A percentile compares a stretch with the other conserved stretches of the same genome.
These are phyloP conservation scores for Geotrichum fermentans DNA, from an alignment of 1,139 yeast genomes.

Conservation along the genomic window DNA sequence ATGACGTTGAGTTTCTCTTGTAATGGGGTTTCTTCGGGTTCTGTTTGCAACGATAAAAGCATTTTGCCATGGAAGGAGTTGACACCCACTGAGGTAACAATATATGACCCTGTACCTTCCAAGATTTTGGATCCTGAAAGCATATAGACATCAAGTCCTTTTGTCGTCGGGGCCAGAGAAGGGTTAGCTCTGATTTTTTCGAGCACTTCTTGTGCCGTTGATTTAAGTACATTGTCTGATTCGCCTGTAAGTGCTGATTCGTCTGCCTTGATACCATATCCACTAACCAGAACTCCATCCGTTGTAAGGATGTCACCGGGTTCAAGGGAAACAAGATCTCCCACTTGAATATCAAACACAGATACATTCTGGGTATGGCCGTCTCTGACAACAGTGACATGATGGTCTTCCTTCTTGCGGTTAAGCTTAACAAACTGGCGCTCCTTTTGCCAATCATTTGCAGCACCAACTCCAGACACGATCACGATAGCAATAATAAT, in stretches of 20 bases:
- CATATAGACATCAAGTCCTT: slow-evolving; percentile 66
- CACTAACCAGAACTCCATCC: slow-evolving; percentile 72
- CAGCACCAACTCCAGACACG: slow-evolving; percentile 89
- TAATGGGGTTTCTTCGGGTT: slow-evolving; percentile 80
- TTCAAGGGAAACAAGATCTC: slow-evolving; percentile 75
- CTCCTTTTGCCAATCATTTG: slow-evolving; percentile 93
- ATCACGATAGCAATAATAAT: slow-evolving; percentile 88
- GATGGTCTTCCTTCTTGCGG: slow-evolving; percentile 70
- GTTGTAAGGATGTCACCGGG: slow-evolving; percentile 95
- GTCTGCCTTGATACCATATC: slow-evolving; percentile 75
- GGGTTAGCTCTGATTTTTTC: slow-evolving; percentile 26
- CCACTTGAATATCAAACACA: slow-evolving; percentile 73
- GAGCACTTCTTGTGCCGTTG: slow-evolving; percentile 50
- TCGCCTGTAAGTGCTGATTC: slow-evolving; percentile 95
- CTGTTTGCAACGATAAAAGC: slow-evolving; percentile 69
- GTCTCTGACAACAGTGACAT: slow-evolving; percentile 67
- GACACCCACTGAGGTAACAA: slow-evolving; percentile 86
- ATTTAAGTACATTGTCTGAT: slow-evolving; percentile 70
- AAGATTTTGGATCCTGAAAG: slow-evolving; percentile 87
- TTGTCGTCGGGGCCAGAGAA: slow-evolving; percentile 26
- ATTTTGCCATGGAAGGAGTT: slow-evolving; percentile 90
- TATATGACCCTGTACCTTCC: slow-evolving; percentile 79
- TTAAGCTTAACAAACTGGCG: slow-evolving; percentile 85
- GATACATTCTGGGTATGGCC: slow-evolving; percentile 67
- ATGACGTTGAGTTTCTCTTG: slow-evolving; percentile 74